These are phyloP conservation scores for Daldinia bambusicola DNA, from an alignment of 495 filamentous ascomycete species.

Conservation along the genomic window DNA sequence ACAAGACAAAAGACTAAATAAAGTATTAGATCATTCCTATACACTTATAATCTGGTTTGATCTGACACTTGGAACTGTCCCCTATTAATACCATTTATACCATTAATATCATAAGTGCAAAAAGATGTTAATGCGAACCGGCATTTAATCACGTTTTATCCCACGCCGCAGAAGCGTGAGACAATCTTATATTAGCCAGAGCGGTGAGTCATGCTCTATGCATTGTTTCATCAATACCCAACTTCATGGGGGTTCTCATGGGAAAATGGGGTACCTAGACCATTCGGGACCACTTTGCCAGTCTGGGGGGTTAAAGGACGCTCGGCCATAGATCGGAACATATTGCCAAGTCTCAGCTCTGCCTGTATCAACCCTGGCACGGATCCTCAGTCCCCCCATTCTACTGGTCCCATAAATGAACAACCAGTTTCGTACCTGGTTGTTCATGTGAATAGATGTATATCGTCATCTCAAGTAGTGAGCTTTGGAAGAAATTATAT, in stretches of 20 bases:
- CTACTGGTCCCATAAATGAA: slow-evolving; percentile 4
- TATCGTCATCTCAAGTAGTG: neutral
- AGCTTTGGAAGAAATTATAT: neutral
- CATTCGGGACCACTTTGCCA: neutral
- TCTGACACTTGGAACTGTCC: neutral
- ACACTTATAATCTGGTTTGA: neutral
- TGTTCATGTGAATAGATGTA: neutral
- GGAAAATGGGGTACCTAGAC: slow-evolving; percentile 20
- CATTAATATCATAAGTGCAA: neutral
- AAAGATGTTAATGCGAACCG: slow-evolving; percentile 9
- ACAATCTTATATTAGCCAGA: slow-evolving; percentile 40
- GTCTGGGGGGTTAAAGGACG: neutral
- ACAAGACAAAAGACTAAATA: neutral
- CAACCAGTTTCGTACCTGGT: neutral
- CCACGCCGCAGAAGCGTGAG: slow-evolving; percentile 21
- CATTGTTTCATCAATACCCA: slow-evolving; percentile 37
- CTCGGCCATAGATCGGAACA: slow-evolving; percentile 14
- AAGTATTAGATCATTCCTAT: neutral
- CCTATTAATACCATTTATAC: neutral
- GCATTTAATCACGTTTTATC: slow-evolving; percentile 3
- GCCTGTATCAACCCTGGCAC: slow-evolving; percentile 19
- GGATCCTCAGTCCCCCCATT: slow-evolving; percentile 11
- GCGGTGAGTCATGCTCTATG: slow-evolving; percentile 26
- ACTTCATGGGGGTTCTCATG: slow-evolving; percentile 15
- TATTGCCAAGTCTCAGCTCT: slow-evolving; percentile 26